Conservation (phyloP, 2,329 filamentous ascomycete species). For the Cercospora brassicicola region DNA sequence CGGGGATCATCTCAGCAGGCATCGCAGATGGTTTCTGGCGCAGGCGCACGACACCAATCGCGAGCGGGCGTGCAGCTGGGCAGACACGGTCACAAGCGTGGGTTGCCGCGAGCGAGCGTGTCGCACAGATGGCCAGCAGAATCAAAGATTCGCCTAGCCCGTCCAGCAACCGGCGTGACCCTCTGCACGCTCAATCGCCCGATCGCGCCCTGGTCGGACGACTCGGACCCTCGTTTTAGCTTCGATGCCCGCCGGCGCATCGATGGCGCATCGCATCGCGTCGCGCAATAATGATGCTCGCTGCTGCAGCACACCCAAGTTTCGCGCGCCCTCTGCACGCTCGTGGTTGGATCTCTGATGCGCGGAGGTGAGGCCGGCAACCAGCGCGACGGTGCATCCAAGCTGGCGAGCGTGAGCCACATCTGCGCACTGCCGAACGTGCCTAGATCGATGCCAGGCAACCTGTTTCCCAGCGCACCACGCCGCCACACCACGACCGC, state of each 20-base stretch:
- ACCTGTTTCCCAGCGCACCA: background rate
- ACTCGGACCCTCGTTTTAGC: background rate
- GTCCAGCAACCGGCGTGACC: background rate
- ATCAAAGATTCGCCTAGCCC: slow-evolving; percentile 15
- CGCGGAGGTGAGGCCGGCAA: background rate
- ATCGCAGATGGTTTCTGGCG: slow-evolving; percentile 16
- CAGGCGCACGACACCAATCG: background rate
- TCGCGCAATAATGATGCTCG: background rate
- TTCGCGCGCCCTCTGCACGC: background rate
- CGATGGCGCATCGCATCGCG: background rate
- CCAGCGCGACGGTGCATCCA: background rate
- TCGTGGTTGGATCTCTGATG: background rate
- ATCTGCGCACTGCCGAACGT: background rate
- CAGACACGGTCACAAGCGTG: background rate
- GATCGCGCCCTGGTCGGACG: slow-evolving; percentile 5
- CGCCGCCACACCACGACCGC: background rate
- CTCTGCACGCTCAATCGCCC: slow-evolving; percentile 5
- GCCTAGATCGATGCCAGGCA: background rate
- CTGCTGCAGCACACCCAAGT: background rate
- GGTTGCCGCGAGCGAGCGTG: background rate
- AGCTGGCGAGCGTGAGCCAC: background rate
- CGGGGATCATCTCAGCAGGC: slow-evolving; percentile 12
- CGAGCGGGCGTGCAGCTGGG: background rate
- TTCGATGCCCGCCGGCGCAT: background rate
- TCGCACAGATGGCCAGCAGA: slow-evolving; percentile 15